Evolutionary conservation across 768 basidiomycete genomes (phyloP), one percentile per base, ranked within the genome.

Genomic region (Lactarius quietus): DNA sequence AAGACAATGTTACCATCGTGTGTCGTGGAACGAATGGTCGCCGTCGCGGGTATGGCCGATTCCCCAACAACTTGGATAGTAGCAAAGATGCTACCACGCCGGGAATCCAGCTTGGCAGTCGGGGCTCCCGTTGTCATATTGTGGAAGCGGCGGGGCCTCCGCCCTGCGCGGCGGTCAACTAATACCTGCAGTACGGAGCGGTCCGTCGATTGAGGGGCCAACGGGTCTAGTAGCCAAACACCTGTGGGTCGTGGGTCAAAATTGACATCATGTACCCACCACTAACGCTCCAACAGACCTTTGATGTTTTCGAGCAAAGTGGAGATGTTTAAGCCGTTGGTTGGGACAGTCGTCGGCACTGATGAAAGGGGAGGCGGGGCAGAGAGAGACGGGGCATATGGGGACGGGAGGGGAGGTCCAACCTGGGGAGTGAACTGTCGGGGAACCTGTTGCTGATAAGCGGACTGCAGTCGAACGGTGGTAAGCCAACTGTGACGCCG

Each of bases 211-310:
- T 10, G 61, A 29, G 57, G 3, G 51, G 61, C 56, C 18, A 66
- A 66, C 14, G 65, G 61, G 35, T 66, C 65, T 20, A 62, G 65
- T 10, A 66, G 26, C 65, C 65, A 66, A 62, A 61, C 58, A 58
- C 65, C 65, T 66, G 56, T n/a, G 59, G 31, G 10, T 26, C 23
- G 20, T 28, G 52, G 52, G 35, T 61, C 20, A 45, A 45, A n/a
- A 57, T 26, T 23, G 31, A n/a, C 31, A 43, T 17, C 26, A 41
- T 15, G 18, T 35, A 28, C 39, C 36, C 33, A 56, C 6, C 39
- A 23, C n/a, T 39, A 39, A 48, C 15, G 33, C 3, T 33, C 45
- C 17, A n/a, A 57, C 65, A 29, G 33, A 66, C 65, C 65, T 62
- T 15, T 58, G 20, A 66, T 62, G 9, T 57, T 56, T 6, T 66